phyloP scores from a whole-genome alignment of 306 rosid genomes.

The Purshia tridentata region DNA sequence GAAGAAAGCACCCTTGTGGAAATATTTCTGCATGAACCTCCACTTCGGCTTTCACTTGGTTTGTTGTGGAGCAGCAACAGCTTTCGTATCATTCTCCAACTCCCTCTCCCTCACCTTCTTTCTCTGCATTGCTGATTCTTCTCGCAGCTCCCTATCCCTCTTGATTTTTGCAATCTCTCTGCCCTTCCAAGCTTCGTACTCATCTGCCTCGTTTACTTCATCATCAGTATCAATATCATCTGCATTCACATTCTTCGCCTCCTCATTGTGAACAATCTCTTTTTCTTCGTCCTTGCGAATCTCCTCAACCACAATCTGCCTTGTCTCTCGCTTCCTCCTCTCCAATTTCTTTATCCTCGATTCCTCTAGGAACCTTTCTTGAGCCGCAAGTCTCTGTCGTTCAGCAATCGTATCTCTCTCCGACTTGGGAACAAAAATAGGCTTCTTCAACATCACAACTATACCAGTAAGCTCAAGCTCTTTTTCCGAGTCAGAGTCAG shows the following conservation, averaged over 20 bases:
- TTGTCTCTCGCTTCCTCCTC: conserved; percentile 71
- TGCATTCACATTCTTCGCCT: conserved; percentile 67
- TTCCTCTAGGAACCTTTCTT: conserved; percentile 71
- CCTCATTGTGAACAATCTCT: too few relatives aligned
- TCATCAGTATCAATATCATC: conserved; percentile 85
- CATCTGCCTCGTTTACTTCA: conserved; percentile 80
- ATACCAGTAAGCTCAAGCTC: conserved; percentile 48
- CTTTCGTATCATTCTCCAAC: conserved; percentile 70
- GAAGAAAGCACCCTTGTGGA: conserved; percentile 90
- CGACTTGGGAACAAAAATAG: conserved; percentile 78
- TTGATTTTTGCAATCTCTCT: conserved; percentile 83
- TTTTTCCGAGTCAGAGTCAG: conserved; percentile 85
- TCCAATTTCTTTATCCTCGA: conserved; percentile 63
- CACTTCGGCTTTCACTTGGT: conserved; percentile 80
- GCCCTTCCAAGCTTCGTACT: conserved; percentile 85
- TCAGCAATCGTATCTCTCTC: conserved; percentile 87
- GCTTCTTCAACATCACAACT: conserved; percentile 70
- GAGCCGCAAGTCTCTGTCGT: conserved; percentile 81
- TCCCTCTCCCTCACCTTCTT: too few relatives aligned
- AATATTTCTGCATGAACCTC: conserved; percentile 94
- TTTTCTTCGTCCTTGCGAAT: conserved; percentile 72
- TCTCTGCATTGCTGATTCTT: too few relatives aligned
- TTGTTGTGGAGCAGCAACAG: conserved; percentile 47
- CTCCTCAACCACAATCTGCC: conserved; percentile 80
- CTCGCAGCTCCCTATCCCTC: conserved; percentile 63